Percentiles rank a stretch among this genome's conserved stretches.
These are phyloP conservation scores for Alnus glutinosa DNA, from an alignment of 306 rosid genomes.

Conservation along the genomic window DNA sequence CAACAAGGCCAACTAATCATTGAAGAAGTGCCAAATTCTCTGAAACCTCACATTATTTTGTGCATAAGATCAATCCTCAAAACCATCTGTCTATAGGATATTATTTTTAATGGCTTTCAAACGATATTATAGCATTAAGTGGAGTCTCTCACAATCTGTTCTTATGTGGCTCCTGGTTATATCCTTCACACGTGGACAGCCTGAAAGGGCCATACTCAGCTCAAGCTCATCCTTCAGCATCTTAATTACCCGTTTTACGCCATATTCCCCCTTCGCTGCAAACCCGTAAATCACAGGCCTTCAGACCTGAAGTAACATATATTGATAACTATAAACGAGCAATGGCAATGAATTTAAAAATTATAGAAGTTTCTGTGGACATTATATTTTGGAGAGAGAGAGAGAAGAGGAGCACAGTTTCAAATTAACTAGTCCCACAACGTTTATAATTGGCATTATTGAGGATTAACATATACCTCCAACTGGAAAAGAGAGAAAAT, in stretches of 20 bases:
- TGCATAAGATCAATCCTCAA: neutral
- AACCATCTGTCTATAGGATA: neutral
- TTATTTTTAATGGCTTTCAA: neutral
- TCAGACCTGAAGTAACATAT: neutral
- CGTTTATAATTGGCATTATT: neutral
- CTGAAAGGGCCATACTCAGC: constrained; percentile 59
- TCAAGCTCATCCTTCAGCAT: constrained; percentile 60
- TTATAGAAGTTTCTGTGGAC: neutral
- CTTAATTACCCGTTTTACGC: constrained; percentile 51
- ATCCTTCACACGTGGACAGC: constrained; percentile 44
- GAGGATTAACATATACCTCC: neutral
- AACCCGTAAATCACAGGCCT: constrained; percentile 35
- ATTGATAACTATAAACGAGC: neutral
- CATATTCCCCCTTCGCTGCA: constrained; percentile 54
- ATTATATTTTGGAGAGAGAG: neutral
- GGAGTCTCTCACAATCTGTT: constrained; percentile 34
- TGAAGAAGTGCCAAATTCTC: no score
- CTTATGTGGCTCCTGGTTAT: constrained; percentile 53
- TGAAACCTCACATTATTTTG: neutral
- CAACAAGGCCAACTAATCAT: no score
- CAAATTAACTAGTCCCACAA: no score
- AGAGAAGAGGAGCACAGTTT: no score
- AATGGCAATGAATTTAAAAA: neutral
- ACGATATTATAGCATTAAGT: constrained; percentile 36
- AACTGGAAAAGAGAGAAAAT: neutral